Evolutionary conservation across 306 rosid species (phyloP).

Genomic region (Prinsepia uniflora): DNA sequence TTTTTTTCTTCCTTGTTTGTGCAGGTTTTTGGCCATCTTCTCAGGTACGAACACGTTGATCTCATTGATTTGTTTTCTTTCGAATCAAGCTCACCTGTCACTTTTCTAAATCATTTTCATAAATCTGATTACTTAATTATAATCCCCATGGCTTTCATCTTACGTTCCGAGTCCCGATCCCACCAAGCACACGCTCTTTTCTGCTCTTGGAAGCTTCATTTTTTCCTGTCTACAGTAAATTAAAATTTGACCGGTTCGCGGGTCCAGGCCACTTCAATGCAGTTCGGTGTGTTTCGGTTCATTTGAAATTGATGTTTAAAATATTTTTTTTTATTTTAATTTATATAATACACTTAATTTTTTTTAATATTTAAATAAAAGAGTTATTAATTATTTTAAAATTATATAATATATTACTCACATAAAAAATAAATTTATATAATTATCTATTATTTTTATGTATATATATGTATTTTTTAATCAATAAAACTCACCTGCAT

Average conservation of each 20-base stretch:
- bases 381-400: no score
- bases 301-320: no score
- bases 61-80: constrained; percentile 21
- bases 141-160: constrained; percentile 9
- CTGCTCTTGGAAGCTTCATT: constrained; percentile 11
- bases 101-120: not conserved
- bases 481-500: no score
- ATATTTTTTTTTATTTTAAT: no score
- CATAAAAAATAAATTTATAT: no score
- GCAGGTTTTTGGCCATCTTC: constrained; percentile 28
- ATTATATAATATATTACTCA: no score
- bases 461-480: no score
- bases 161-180: constrained; percentile 11
- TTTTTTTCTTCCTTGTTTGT: not conserved
- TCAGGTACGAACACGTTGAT: constrained; percentile 28
- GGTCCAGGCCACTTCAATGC: no score
- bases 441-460: no score
- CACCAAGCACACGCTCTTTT: constrained; percentile 22
- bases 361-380: no score
- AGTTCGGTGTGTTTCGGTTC: no score
- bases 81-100: constrained; percentile 4
- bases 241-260: not conserved
- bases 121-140: not conserved
- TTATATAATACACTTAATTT: no score
- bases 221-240: not conserved